Base-by-base conservation (phyloP, 2,329 filamentous ascomycete species). In the Sporothrix sp. region DNA sequence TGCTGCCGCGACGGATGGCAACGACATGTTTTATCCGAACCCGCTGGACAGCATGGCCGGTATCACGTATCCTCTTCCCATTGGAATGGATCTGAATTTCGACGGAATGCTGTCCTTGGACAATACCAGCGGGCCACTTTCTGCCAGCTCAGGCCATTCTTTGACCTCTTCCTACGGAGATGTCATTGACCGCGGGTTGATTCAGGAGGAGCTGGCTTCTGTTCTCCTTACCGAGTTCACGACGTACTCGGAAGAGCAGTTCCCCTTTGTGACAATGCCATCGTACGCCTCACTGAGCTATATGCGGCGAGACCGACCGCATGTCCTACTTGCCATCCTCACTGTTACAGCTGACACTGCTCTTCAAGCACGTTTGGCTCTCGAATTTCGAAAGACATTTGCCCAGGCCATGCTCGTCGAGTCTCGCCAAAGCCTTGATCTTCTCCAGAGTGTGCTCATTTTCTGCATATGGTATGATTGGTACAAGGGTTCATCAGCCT, bases 381-480 rank as follows among this genome's bases (percentile, higher is more conserved):
- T 52, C 9, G 55, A 59, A 44, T 58, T 58, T 46, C 56, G 55
- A 28, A 54, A 52, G 36, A 18, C 27, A 2, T 35, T 60, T n/a
- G 56, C 57, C 2, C 54, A 60, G 36, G 35, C 48, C 7, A 46
- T 56, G 51, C 54, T 60, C 30, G 55, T 59, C 8, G 55, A 58
- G n/a, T 50, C 54, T 3, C 36, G 47, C 9, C 52, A 43, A 43
- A 57, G 52, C 23, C 52, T 59, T 1, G 56, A 60, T 39, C 33
- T 58, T 5, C 47, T 59, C 20, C 58, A 60, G 46, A 58, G 58
- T 2, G 36, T 59, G n/a, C 35, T 59, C 6, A 45, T 60, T 2
- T 59, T 58, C 30, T 55, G 57, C 36, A 44, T 50, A 27, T 59
- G 57, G 57, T 59, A 36, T 14, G 56, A 11, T n/a, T 16, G 7